A percentile compares a stretch with the other conserved stretches of the same genome.
These are phyloP conservation scores for Phytophthora sojae DNA, from an alignment of 352 stramenopile species.

Conservation along the genomic window DNA sequence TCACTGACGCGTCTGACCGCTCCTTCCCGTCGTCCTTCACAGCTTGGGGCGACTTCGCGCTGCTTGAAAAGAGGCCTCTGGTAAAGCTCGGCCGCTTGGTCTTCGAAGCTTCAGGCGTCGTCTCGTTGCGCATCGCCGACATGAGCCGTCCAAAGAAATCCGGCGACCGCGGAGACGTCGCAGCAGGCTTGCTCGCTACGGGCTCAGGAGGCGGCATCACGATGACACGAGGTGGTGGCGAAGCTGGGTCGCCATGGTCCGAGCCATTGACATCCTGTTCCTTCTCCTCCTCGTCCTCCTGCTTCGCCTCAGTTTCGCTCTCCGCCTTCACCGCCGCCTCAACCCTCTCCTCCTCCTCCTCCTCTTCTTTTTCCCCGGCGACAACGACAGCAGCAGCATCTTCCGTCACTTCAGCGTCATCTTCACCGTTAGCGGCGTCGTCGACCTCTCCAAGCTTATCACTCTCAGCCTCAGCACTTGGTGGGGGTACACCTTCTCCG, in stretches of 20 bases:
- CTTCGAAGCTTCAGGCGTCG: background rate
- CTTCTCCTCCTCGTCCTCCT: background rate
- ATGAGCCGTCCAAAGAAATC: slow-evolving; percentile 12
- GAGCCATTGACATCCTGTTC: background rate
- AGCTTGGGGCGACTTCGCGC: background rate
- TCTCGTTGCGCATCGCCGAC: slow-evolving; percentile 10
- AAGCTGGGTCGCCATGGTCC: background rate
- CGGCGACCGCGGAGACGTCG: slow-evolving; percentile 4
- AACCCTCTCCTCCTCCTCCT: background rate
- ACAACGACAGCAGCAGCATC: background rate
- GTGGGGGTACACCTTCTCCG: background rate
- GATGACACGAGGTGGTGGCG: background rate
- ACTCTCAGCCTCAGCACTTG: background rate
- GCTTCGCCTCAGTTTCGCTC: background rate
- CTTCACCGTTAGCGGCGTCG: background rate
- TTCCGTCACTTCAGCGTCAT: background rate
- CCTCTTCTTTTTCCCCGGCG: too few species aligned
- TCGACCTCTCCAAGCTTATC: background rate
- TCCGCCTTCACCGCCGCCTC: background rate
- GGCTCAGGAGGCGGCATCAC: background rate
- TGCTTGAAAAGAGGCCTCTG: background rate
- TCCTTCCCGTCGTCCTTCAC: background rate
- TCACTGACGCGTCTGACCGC: background rate
- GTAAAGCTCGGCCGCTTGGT: background rate
- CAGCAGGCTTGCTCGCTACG: background rate